Percentiles rank a stretch among this genome's conserved stretches.
phyloP scores from a whole-genome alignment of 805 yeast genomes.

The Blastobotrys terrestris region DNA sequence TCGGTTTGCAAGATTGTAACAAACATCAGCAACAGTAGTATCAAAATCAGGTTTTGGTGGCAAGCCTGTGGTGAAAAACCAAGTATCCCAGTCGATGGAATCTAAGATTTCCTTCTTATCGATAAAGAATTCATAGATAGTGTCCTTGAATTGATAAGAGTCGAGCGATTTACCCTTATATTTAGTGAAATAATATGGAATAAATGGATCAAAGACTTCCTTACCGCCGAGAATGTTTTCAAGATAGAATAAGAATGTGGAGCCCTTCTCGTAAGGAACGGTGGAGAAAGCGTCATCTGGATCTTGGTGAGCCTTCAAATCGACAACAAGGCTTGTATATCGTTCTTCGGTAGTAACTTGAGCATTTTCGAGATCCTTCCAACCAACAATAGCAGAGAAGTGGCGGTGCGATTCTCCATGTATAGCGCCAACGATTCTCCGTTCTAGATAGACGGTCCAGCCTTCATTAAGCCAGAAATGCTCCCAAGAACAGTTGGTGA shows the following conservation, averaged over 20 bases:
- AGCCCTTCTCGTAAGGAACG: conserved; percentile 90
- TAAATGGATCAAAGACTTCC: conserved; percentile 66
- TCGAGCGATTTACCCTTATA: conserved; percentile 70
- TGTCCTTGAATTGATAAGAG: conserved; percentile 72
- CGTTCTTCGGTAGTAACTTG: conserved; percentile 45
- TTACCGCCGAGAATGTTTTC: conserved; percentile 65
- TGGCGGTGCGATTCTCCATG: conserved; percentile 77
- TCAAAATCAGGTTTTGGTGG: conserved; percentile 85
- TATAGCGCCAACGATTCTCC: conserved; percentile 71
- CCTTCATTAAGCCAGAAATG: conserved; percentile 96
- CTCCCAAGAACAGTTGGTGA: conserved; percentile 87
- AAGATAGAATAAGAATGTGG: conserved; percentile 65
- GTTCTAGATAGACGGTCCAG: conserved; percentile 89
- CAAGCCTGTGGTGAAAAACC: conserved; percentile 79
- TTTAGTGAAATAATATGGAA: conserved; percentile 66
- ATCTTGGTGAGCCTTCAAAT: conserved; percentile 61
- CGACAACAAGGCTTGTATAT: conserved; percentile 61
- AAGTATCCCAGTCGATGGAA: conserved; percentile 73
- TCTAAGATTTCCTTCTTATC: conserved; percentile 46
- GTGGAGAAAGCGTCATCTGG: conserved; percentile 87
- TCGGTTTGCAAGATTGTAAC: conserved; percentile 54
- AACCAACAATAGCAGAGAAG: conserved; percentile 79
- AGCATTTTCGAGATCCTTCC: conserved; percentile 71
- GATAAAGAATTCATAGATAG: conserved; percentile 58
- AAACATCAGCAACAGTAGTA: conserved; percentile 69